Evolutionary conservation across 768 basidiomycete genomes (phyloP), one percentile per base, ranked within the genome.

Genomic region (Podaxis sp.): DNA sequence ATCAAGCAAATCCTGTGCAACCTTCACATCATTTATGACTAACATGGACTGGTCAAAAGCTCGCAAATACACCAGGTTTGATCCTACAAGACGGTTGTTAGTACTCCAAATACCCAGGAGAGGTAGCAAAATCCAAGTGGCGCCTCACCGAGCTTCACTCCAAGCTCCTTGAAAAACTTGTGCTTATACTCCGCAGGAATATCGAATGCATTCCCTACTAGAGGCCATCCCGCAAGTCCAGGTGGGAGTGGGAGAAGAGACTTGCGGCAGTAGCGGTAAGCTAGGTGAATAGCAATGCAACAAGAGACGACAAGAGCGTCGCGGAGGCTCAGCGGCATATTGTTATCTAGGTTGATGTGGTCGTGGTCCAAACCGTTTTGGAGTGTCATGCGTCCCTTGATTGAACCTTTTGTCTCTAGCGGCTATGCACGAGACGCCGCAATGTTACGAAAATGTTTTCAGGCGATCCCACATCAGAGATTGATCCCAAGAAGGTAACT

Each of bases 271-370:
- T 38, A 27, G 18, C 58, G 50, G 18, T 44, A 52, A 5, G 9
- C 14, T 2, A 38, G 5, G 16, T 61, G 51, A n/a, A 54, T 28
- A 9, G 84, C 27, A 73, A 77, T 64, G 77, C 80, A 55, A 78
- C 78, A 28, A 87, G 77, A 47, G 82, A 85, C 25, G 88, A 83
- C 5, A 32, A 57, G 23, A 18, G 18, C 28, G 36, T 57, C 56
- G 16, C 56, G 28, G 14, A 44, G 16, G 10, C 35, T 27, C 14
- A 57, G 16, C 10, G 37, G 36, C 28, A 21, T 40, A 32, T 9
- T 32, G 32, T 6, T 32, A 32, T 32, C 32, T 9, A 2, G 7
- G 32, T 32, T 32, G 32, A 32, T 9, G 28, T 32, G 28, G 28
- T 2, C 0, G 28, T 32, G 7, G 7, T 32, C 28, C 28, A 32